Percentiles rank a stretch among this genome's conserved stretches.
These are phyloP conservation scores for Colletotrichum euphorbiae DNA, from an alignment of 2,329 filamentous ascomycete species.

Conservation along the genomic window DNA sequence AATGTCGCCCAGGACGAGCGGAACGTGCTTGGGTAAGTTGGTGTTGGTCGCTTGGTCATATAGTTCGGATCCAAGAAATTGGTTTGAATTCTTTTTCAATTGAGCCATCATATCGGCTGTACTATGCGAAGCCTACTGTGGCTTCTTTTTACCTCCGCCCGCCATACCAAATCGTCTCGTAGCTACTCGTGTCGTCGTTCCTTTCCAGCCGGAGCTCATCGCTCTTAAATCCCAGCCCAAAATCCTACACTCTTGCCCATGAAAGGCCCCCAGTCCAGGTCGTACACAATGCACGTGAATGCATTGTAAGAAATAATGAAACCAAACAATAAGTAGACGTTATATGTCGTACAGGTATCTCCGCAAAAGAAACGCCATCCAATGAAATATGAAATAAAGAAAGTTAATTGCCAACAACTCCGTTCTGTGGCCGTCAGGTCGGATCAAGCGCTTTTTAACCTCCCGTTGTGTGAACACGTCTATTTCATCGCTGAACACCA, in stretches of 20 bases:
- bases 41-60: background rate
- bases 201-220: slow-evolving; percentile 3
- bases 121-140: slow-evolving; percentile 4
- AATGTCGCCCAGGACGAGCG: background rate
- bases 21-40: background rate
- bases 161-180: slow-evolving; percentile 18
- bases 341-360: slow-evolving; percentile 39
- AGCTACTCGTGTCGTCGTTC: slow-evolving; percentile 22
- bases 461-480: slow-evolving; percentile 27
- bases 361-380: slow-evolving; percentile 38
- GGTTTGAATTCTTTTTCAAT: slow-evolving; percentile 27
- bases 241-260: slow-evolving; percentile 11
- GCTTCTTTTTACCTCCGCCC: slow-evolving; percentile 17
- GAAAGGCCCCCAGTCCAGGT: slow-evolving; percentile 15
- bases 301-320: slow-evolving; percentile 29
- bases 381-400: slow-evolving; percentile 40
- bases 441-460: slow-evolving; percentile 34
- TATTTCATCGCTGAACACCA: slow-evolving; percentile 39
- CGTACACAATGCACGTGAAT: slow-evolving; percentile 16
- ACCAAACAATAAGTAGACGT: slow-evolving; percentile 39
- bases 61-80: background rate
- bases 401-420: slow-evolving; percentile 37
- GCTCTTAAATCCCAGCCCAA: background rate
- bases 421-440: slow-evolving; percentile 22
- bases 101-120: slow-evolving; percentile 19